These are phyloP conservation scores for Eurotiales sp. DNA, from an alignment of 2,329 filamentous ascomycete genomes.

Conservation along the genomic window DNA sequence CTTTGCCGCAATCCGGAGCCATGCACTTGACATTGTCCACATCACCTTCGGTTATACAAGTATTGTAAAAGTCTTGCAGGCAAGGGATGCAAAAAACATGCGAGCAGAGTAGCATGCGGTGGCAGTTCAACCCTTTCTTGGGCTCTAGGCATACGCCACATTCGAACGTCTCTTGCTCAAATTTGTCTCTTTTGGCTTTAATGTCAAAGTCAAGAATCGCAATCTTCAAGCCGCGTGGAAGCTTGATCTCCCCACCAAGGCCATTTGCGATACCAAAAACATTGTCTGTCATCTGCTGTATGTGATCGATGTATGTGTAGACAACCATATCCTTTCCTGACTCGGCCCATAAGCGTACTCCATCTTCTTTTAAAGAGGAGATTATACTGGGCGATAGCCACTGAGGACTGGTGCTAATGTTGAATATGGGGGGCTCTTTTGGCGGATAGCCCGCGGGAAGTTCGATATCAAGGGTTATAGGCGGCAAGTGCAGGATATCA, in stretches of 20 bases:
- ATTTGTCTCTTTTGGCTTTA: conserved; percentile 67
- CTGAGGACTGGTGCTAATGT: conserved; percentile 45
- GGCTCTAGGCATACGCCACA: conserved; percentile 89
- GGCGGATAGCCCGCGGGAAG: conserved; percentile 57
- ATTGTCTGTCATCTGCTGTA: conserved; percentile 56
- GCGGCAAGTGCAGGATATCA: conserved; percentile 53
- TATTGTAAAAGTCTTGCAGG: conserved; percentile 83
- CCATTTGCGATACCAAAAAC: conserved; percentile 49
- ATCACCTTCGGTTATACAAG: conserved; percentile 81
- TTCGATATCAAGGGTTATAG: conserved; percentile 50
- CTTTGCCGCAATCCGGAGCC: conserved; percentile 71
- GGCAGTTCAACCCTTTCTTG: conserved; percentile 79
- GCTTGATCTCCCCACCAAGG: conserved; percentile 39
- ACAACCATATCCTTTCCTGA: conserved; percentile 55
- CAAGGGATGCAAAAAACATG: conserved; percentile 92
- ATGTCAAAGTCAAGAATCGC: conserved; percentile 74
- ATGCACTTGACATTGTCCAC: conserved; percentile 76
- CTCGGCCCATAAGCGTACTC: conserved; percentile 56
- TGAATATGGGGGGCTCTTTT: conserved; percentile 47
- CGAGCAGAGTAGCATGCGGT: conserved; percentile 75
- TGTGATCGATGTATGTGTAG: conserved; percentile 57
- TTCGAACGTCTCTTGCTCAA: conserved; percentile 79
- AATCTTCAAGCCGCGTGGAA: conserved; percentile 56
- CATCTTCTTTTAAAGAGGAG: conserved; percentile 45
- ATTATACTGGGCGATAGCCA: conserved; percentile 52